These are phyloP conservation scores for Magnusiomyces fungicola DNA, from an alignment of 1,139 yeast genomes.

Conservation along the genomic window DNA sequence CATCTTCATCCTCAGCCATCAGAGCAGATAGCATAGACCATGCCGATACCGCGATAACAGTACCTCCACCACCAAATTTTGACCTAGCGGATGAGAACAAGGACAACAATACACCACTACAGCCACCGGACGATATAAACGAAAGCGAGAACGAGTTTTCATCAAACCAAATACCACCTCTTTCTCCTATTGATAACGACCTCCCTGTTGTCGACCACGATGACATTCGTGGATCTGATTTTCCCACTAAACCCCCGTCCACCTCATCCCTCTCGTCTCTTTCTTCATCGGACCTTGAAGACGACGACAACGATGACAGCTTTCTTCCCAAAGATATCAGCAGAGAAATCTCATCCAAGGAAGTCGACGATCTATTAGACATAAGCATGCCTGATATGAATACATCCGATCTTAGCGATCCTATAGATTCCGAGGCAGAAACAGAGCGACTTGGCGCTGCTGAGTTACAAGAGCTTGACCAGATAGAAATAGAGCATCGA, in stretches of 20 bases:
- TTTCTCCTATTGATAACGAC: not conserved
- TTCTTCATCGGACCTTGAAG: constrained; percentile 12
- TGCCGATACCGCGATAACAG: too few relatives aligned
- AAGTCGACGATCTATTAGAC: not conserved
- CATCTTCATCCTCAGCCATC: too few relatives aligned
- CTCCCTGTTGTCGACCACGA: constrained; percentile 4
- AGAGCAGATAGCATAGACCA: too few relatives aligned
- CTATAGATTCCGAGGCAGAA: constrained; percentile 67
- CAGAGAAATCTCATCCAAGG: not conserved
- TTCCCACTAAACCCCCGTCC: constrained; percentile 7
- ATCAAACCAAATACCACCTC: not conserved
- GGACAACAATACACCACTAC: too few relatives aligned
- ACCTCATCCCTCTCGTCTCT: constrained; percentile 13
- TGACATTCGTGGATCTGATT: not conserved
- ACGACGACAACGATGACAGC: constrained; percentile 5
- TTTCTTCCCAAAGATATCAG: constrained; percentile 5
- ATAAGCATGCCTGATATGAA: constrained; percentile 2
- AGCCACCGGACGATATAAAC: too few relatives aligned
- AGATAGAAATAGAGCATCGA: not conserved
- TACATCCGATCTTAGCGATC: constrained; percentile 52
- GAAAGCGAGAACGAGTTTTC: too few relatives aligned
- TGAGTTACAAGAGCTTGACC: constrained; percentile 10
- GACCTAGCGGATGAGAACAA: too few relatives aligned
- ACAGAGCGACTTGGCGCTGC: constrained; percentile 59
- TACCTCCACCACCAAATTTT: too few relatives aligned